Percentiles rank a stretch among this genome's conserved stretches.
phyloP scores from a whole-genome alignment of 2,329 filamentous ascomycete species.

The Colletotrichum limetticola region DNA sequence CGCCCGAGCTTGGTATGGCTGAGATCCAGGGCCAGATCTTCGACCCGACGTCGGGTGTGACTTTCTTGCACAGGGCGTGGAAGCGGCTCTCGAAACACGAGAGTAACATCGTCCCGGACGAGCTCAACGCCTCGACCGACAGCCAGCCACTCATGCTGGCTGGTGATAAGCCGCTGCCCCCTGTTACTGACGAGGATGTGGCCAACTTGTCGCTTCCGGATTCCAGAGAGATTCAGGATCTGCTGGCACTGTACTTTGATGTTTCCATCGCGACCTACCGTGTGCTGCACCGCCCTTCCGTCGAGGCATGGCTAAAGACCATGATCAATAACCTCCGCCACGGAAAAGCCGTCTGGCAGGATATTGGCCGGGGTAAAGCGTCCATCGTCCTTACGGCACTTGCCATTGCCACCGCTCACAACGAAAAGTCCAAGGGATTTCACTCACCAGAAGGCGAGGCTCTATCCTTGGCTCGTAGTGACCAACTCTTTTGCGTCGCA shows the following conservation, averaged over 20 bases:
- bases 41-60: constrained; percentile 65
- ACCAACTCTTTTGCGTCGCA: constrained; percentile 55
- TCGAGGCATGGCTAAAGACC: constrained; percentile 58
- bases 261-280: constrained; percentile 70
- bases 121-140: constrained; percentile 39
- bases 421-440: constrained; percentile 49
- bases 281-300: constrained; percentile 64
- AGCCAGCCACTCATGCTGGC: constrained; percentile 59
- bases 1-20: constrained; percentile 44
- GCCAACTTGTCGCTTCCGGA: constrained; percentile 50
- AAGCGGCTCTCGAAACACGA: constrained; percentile 59
- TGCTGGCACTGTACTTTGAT: constrained; percentile 67
- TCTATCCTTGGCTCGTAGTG: constrained; percentile 43
- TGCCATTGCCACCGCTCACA: constrained; percentile 57
- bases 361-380: constrained; percentile 55
- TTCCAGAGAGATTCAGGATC: constrained; percentile 41
- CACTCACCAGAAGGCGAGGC: constrained; percentile 40
- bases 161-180: constrained; percentile 60
- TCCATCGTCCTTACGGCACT: constrained; percentile 60
- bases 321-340: constrained; percentile 51
- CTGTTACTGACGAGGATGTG: constrained; percentile 41
- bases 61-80: constrained; percentile 66
- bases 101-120: constrained; percentile 40
- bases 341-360: constrained; percentile 48
- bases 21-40: constrained; percentile 64